Evolutionary conservation across 306 rosid genomes (phyloP).

Genomic region (Casuarina glauca): DNA sequence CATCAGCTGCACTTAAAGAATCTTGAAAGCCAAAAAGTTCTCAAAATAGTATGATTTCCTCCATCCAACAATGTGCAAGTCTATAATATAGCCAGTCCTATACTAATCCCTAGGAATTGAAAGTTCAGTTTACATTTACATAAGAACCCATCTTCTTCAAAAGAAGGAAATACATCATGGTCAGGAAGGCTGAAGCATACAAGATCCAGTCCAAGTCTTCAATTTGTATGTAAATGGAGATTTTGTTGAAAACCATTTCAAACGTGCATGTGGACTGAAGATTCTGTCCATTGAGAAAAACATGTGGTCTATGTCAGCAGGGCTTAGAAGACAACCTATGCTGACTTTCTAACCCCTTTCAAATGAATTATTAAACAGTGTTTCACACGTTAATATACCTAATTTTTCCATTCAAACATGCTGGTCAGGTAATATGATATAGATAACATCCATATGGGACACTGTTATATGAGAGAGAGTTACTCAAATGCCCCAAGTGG

Average conservation of each 20-base stretch:
- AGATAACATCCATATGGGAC: neutral
- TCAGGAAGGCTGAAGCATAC: constrained; percentile 24
- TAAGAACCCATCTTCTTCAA: constrained; percentile 4
- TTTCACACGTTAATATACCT: constrained; percentile 6
- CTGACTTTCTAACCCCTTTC: constrained; percentile 12
- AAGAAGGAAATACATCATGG: constrained; percentile 19
- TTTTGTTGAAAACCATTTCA: neutral
- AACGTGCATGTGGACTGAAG: constrained; percentile 34
- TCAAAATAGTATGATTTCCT: constrained; percentile 24
- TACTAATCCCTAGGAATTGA: constrained; percentile 12
- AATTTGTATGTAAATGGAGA: constrained; percentile 16
- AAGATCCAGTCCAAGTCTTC: constrained; percentile 22
- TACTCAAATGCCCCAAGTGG: neutral
- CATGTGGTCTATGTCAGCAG: constrained; percentile 51
- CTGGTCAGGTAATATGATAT: neutral
- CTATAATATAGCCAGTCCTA: constrained; percentile 1
- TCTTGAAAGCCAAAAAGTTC: constrained; percentile 17
- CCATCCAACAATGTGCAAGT: constrained; percentile 25
- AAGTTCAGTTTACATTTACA: neutral
- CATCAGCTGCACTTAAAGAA: constrained; percentile 15
- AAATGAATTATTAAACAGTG: constrained; percentile 14
- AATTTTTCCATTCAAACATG: constrained; percentile 24
- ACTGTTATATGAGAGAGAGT: neutral
- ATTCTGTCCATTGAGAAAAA: constrained; percentile 37
- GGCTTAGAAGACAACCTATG: constrained; percentile 23